Conservation (phyloP, 2,329 filamentous ascomycete genomes). For the Hypoxylon sp. region DNA sequence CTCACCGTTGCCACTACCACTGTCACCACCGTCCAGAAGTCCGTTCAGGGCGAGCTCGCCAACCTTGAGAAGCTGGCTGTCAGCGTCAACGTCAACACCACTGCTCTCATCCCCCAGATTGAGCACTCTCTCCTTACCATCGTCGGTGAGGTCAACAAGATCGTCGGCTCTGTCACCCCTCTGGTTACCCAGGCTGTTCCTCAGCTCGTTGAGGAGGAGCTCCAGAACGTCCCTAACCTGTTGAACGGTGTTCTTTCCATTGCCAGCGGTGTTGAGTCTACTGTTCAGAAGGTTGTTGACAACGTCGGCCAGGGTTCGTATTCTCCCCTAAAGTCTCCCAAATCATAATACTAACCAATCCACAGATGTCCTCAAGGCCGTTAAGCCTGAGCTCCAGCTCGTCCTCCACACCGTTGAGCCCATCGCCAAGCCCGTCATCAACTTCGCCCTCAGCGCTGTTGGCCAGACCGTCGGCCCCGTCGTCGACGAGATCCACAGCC, state of each 20-base stretch:
- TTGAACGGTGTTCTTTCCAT: constrained; percentile 46
- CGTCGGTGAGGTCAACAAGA: constrained; percentile 44
- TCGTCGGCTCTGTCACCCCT: constrained; percentile 41
- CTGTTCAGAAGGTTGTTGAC: constrained; percentile 40
- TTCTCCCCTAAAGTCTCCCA: no score
- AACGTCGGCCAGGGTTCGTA: constrained; percentile 46
- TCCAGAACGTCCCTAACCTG: constrained; percentile 46
- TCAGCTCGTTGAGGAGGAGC: constrained; percentile 47
- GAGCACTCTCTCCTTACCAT: constrained; percentile 47
- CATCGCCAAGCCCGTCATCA: constrained; percentile 48
- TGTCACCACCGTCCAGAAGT: constrained; percentile 42
- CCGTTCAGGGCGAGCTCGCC: constrained; percentile 44
- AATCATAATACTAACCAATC: constrained; percentile 29
- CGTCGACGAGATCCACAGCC: constrained; percentile 41
- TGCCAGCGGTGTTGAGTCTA: constrained; percentile 45
- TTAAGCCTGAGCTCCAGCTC: constrained; percentile 52
- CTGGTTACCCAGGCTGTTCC: constrained; percentile 42
- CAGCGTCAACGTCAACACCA: constrained; percentile 30
- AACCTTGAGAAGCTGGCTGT: constrained; percentile 25
- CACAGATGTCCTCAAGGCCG: constrained; percentile 45
- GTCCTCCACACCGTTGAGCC: constrained; percentile 46
- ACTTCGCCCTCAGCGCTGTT: constrained; percentile 46
- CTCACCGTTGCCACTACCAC: constrained; percentile 37
- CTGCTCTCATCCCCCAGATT: constrained; percentile 42
- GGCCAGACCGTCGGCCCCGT: constrained; percentile 38